phyloP scores from a whole-genome alignment of 352 stramenopile genomes.

The Bremia lactucae region DNA sequence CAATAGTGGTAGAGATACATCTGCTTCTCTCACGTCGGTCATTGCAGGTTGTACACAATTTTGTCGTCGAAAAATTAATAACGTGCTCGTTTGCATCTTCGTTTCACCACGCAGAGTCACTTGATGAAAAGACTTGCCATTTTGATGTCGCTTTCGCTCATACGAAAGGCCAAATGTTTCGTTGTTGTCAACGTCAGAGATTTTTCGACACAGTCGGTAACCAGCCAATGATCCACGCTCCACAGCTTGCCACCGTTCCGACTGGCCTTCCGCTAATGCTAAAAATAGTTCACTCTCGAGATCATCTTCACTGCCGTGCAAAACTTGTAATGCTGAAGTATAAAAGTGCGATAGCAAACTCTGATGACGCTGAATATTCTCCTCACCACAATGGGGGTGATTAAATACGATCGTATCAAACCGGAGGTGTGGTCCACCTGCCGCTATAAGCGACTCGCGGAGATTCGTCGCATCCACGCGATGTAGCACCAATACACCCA shows the following conservation, averaged over 20 bases:
- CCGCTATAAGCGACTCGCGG: slow-evolving; percentile 21
- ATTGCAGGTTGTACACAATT: background rate
- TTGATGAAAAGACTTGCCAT: slow-evolving; percentile 77
- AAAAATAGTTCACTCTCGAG: slow-evolving; percentile 33
- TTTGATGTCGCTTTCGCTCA: slow-evolving; percentile 83
- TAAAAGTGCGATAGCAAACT: slow-evolving; percentile 89
- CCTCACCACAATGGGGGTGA: slow-evolving; percentile 88
- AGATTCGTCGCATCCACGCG: slow-evolving; percentile 62
- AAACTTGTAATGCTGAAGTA: slow-evolving; percentile 41
- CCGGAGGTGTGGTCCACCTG: slow-evolving; percentile 2
- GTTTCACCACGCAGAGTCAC: slow-evolving; percentile 61
- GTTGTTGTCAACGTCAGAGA: slow-evolving; percentile 38
- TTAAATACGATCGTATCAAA: slow-evolving; percentile 89
- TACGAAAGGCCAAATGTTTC: slow-evolving; percentile 34
- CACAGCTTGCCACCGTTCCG: slow-evolving; percentile 63
- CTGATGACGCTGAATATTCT: slow-evolving; percentile 82
- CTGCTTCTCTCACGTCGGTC: too few relatives aligned
- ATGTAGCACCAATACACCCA: slow-evolving; percentile 39
- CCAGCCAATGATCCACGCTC: slow-evolving; percentile 33
- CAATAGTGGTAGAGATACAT: too few relatives aligned
- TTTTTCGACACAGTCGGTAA: slow-evolving; percentile 31
- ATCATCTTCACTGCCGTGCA: slow-evolving; percentile 10
- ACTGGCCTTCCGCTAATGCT: slow-evolving; percentile 63
- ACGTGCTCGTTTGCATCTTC: slow-evolving; percentile 47
- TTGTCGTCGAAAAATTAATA: slow-evolving; percentile 43